These are phyloP conservation scores for Fusarium annulatum DNA, from an alignment of 2,329 filamentous ascomycete species.

Conservation along the genomic window DNA sequence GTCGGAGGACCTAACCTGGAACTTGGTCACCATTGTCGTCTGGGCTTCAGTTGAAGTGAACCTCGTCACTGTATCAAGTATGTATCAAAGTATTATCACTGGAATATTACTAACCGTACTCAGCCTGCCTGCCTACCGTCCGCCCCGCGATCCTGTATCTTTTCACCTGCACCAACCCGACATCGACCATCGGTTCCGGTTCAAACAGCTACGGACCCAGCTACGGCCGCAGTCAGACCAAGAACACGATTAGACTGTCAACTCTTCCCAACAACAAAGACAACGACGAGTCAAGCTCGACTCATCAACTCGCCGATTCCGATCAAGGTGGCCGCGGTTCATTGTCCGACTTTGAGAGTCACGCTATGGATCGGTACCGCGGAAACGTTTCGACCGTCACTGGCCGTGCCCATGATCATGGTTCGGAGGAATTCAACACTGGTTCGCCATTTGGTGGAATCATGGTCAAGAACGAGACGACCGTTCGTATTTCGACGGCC, in stretches of 20 bases:
- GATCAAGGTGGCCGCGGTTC: constrained; percentile 14
- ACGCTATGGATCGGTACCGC: constrained; percentile 30
- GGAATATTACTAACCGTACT: too few species aligned
- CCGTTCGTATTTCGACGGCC: constrained; percentile 21
- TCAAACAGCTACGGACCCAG: constrained; percentile 29
- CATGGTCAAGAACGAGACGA: constrained; percentile 42
- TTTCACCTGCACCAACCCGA: constrained; percentile 27
- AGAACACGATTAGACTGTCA: constrained; percentile 35
- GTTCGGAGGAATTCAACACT: background rate
- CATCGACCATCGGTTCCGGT: constrained; percentile 25
- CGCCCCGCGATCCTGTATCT: constrained; percentile 37
- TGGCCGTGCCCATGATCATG: constrained; percentile 1
- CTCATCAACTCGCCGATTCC: constrained; percentile 35
- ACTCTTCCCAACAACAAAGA: constrained; percentile 27
- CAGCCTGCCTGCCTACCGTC: constrained; percentile 40
- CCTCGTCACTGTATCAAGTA: constrained; percentile 37
- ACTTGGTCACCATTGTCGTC: constrained; percentile 34
- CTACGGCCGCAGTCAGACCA: constrained; percentile 34
- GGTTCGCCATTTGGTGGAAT: constrained; percentile 23
- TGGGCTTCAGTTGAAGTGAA: constrained; percentile 44
- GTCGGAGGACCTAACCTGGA: constrained; percentile 38
- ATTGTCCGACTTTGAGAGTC: constrained; percentile 35
- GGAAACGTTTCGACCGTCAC: constrained; percentile 31
- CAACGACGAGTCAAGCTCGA: constrained; percentile 37
- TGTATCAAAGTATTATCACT: too few species aligned